These are phyloP conservation scores for Phytophthora cajani DNA, from an alignment of 352 stramenopile species.

Conservation along the genomic window DNA sequence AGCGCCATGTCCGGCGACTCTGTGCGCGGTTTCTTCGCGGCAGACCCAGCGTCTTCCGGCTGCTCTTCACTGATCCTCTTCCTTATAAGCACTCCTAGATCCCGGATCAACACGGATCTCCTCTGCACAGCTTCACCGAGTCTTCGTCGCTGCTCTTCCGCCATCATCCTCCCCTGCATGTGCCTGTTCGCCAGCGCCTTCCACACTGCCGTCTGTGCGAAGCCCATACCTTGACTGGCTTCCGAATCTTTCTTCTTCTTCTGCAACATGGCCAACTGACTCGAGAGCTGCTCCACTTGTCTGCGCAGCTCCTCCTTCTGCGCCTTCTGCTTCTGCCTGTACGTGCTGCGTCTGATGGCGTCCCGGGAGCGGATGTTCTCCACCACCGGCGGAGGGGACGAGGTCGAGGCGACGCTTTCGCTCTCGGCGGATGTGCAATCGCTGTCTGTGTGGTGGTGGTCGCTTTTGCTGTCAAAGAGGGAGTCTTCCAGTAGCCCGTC, in stretches of 20 bases:
- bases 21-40: constrained; percentile 15
- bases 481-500: constrained; percentile 20
- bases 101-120: constrained; percentile 20
- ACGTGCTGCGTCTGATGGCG: constrained; percentile 30
- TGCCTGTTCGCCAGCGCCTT: constrained; percentile 29
- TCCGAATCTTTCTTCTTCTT: constrained; percentile 10
- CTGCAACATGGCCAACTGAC: constrained; percentile 13
- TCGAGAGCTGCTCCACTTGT: constrained; percentile 28
- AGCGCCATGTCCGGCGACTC: constrained; percentile 24
- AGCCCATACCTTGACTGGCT: not conserved
- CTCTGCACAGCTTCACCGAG: constrained; percentile 25
- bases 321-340: constrained; percentile 37
- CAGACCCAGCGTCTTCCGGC: not conserved
- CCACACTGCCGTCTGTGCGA: constrained; percentile 18
- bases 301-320: constrained; percentile 18
- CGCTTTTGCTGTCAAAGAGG: not conserved
- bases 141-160: constrained; percentile 27
- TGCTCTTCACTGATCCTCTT: constrained; percentile 31
- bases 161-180: constrained; percentile 22
- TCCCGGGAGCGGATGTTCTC: constrained; percentile 28
- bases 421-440: constrained; percentile 27
- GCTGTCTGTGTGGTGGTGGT: constrained; percentile 20
- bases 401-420: constrained; percentile 23
- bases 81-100: constrained; percentile 20
- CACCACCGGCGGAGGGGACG: constrained; percentile 12